Evolutionary conservation across 768 basidiomycete species (phyloP), one percentile per base, ranked within the genome.

Genomic region (Multifurca ochricompacta): DNA sequence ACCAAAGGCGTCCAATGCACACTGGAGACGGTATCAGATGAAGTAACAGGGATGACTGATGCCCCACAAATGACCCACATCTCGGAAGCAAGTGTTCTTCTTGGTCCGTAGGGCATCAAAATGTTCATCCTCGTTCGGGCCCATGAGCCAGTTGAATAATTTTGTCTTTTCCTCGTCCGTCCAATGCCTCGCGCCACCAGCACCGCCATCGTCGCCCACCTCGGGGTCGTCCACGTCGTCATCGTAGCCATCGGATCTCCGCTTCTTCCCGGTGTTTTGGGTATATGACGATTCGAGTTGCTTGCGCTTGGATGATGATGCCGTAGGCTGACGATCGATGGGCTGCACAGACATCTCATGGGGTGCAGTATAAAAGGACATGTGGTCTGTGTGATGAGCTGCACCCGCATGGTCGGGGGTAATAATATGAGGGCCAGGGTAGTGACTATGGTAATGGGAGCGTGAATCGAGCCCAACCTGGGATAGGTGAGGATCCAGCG

Each of bases 81-180:
- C 87, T 59, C 87, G 78, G 61, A 90, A 76, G 67, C 87, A 87
- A 16, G 84, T 87, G 62, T 90, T 90, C 70, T 88, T 90, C 6
- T 85, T 84, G 3, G 85, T 83, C 27, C 84, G 78, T 45, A 90
- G 79, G 19, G 83, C 71, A 60, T 82, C 85, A 82, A 87, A 90
- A 56, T 87, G 84, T 18, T 87, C 84, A 62, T 89, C 85, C 62
- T 83, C 78, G 16, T 75, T 75, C 11, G 69, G 70, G 19, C 77
- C 85, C 80, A 90, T 85, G 43, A 90, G 77, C 86, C 87, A 90
- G 40, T 70, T 77, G 67, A 90, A 90, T 42, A 90, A 71, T 58
- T 77, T 80, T 13, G 84, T 76, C 69, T 89, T 90, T 64, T 90
- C 87, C 8, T 87, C 85, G 65, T 88, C 87, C 0, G 85, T 85